A percentile compares a stretch with the other conserved stretches of the same genome.
phyloP scores from a whole-genome alignment of 73 alveolate genomes.

The Blepharisma japonicum region DNA sequence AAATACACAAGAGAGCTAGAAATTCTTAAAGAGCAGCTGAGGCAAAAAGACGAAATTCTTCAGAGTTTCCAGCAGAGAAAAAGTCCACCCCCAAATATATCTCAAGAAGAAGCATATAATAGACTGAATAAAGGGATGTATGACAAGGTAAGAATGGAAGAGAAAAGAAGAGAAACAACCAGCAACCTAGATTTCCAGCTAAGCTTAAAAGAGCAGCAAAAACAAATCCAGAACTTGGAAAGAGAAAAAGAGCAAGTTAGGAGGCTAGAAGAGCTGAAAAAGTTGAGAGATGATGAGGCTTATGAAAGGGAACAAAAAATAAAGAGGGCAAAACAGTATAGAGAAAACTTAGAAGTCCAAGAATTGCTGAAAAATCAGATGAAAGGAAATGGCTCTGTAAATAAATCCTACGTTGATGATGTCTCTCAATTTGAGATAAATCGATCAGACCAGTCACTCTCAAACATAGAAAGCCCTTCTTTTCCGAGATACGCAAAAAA shows the following conservation, averaged over 20 bases:
- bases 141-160: neutral
- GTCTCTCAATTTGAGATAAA: neutral
- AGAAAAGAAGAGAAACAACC: neutral
- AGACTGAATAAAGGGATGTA: neutral
- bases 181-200: neutral
- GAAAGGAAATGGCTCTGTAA: neutral
- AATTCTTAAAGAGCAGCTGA: too few species aligned
- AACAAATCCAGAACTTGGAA: neutral
- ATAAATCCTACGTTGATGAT: neutral
- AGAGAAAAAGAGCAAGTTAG: neutral
- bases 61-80: too few species aligned
- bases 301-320: neutral
- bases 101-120: too few species aligned
- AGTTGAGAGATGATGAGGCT: slow-evolving; percentile 2
- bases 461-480: neutral
- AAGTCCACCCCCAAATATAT: too few species aligned
- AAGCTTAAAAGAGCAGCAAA: neutral
- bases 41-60: too few species aligned
- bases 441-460: neutral
- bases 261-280: slow-evolving; percentile 4
- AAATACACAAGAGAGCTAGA: too few species aligned
- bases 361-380: neutral
- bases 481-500: neutral
- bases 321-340: slow-evolving; percentile 6
- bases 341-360: slow-evolving; percentile 25